phyloP scores from a whole-genome alignment of 2,329 filamentous ascomycete species.

The Penicillium rolfsii region DNA sequence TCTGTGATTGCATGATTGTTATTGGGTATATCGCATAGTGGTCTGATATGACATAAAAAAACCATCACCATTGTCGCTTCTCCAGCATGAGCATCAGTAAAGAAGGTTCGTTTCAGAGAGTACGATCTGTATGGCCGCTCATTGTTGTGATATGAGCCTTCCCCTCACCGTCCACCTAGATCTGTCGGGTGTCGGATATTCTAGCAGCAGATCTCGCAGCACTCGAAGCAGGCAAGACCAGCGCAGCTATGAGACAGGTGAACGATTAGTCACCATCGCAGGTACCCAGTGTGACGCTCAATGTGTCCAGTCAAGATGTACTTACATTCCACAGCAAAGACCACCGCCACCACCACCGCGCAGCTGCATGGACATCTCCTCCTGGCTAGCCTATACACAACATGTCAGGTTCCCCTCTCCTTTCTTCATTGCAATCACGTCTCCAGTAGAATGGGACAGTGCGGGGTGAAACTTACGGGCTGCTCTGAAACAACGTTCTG shows the following conservation, averaged over 20 bases:
- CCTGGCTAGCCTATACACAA: conserved; percentile 24
- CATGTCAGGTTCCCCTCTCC: conserved; percentile 10
- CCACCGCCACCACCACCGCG: conserved; percentile 38
- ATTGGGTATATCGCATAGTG: conserved; percentile 26
- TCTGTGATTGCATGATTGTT: conserved; percentile 16
- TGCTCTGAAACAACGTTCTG: conserved; percentile 35
- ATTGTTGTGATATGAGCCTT: neutral
- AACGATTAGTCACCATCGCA: conserved; percentile 2
- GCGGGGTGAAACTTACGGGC: conserved; percentile 29
- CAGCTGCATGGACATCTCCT: conserved; percentile 38
- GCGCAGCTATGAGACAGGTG: conserved; percentile 32
- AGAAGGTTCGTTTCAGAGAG: neutral
- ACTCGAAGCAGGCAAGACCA: conserved; percentile 40
- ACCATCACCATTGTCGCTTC: neutral
- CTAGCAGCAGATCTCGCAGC: conserved; percentile 42
- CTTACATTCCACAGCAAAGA: conserved; percentile 42
- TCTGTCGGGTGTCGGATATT: neutral
- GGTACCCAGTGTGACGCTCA: neutral
- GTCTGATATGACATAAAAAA: conserved; percentile 11
- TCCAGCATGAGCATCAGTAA: neutral
- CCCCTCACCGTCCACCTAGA: neutral
- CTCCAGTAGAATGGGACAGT: neutral
- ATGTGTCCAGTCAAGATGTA: neutral
- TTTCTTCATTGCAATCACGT: neutral
- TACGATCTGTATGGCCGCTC: neutral